Evolutionary conservation across 495 filamentous ascomycete genomes (phyloP).

Genomic region (Aspergillus hancockii): DNA sequence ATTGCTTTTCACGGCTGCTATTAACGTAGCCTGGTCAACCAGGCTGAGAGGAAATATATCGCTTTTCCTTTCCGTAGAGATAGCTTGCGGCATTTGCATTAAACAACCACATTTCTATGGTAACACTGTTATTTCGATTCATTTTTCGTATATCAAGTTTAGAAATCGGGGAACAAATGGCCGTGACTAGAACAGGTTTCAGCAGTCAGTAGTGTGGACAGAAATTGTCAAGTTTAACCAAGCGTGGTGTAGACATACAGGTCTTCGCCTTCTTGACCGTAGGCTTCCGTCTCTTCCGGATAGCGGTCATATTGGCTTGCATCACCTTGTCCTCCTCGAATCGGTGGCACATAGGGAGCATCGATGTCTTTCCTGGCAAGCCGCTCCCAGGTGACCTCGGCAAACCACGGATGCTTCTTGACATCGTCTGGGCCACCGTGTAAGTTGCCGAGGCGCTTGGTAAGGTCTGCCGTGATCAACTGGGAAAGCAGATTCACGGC

Average conservation of each 20-base stretch:
- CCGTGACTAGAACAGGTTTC: conserved; percentile 54
- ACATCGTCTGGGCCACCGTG: conserved; percentile 91
- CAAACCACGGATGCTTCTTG: conserved; percentile 94
- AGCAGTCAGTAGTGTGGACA: conserved; percentile 8
- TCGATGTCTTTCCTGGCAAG: conserved; percentile 94
- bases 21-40: neutral
- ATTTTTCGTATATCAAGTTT: conserved; percentile 41
- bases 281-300: conserved; percentile 92
- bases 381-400: conserved; percentile 96
- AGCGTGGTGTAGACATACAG: conserved; percentile 63
- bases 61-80: neutral
- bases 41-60: neutral
- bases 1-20: neutral
- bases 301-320: conserved; percentile 98
- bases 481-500: conserved; percentile 88
- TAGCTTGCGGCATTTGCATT: conserved; percentile 8
- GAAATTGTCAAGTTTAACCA: neutral
- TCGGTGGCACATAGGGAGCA: conserved; percentile 96
- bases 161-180: conserved; percentile 74
- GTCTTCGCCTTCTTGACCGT: conserved; percentile 75
- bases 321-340: conserved; percentile 89
- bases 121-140: conserved; percentile 41
- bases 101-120: conserved; percentile 16
- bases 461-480: conserved; percentile 91
- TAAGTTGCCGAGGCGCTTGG: conserved; percentile 91